These are phyloP conservation scores for Penicillium sp. DNA, from an alignment of 2,329 filamentous ascomycete species.

Conservation along the genomic window DNA sequence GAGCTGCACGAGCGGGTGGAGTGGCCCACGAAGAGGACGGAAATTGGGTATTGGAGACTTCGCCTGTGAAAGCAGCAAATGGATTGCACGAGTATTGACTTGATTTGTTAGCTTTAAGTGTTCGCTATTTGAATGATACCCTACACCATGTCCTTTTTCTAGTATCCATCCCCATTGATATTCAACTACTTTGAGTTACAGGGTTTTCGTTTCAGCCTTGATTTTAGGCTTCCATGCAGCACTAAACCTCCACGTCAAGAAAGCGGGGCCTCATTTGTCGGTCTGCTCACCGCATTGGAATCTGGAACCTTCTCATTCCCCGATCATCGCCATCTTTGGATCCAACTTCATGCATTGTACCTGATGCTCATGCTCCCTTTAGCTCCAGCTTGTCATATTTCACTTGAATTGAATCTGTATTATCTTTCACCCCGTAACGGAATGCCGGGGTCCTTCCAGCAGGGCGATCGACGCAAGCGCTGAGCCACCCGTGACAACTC, in stretches of 20 bases:
- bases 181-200: neutral
- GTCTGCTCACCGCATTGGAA: constrained; percentile 18
- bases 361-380: neutral
- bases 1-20: constrained; percentile 41
- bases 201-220: constrained; percentile 3
- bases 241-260: constrained; percentile 22
- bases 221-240: constrained; percentile 33
- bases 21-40: constrained; percentile 44
- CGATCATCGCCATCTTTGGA: neutral
- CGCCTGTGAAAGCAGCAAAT: constrained; percentile 31
- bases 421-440: constrained; percentile 13
- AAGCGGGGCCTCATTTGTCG: constrained; percentile 11
- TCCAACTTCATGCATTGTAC: constrained; percentile 1
- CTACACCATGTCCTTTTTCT: neutral
- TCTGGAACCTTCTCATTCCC: constrained; percentile 1
- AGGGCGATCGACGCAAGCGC: constrained; percentile 32
- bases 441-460: constrained; percentile 28
- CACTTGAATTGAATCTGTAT: neutral
- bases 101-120: neutral
- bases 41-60: constrained; percentile 40
- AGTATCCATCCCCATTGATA: neutral
- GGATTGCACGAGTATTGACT: constrained; percentile 20
- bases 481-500: constrained; percentile 24
- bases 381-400: neutral
- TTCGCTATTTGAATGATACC: constrained; percentile 8